Conservation (phyloP, 208 protist species). For the Tritrichomonas foetus region DNA sequence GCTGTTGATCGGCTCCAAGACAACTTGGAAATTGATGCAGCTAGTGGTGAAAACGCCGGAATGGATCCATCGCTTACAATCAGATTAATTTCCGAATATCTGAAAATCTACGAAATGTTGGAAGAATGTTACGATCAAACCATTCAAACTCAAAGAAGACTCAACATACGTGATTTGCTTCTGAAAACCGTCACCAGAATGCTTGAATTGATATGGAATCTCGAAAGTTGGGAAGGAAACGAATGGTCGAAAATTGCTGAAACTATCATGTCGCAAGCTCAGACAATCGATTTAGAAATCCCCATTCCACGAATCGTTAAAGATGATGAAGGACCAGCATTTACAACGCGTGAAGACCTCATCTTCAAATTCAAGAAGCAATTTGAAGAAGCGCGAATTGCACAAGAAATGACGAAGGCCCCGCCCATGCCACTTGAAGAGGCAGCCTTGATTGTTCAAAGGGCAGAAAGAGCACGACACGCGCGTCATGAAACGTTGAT, state of each 20-base stretch:
- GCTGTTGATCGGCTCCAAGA: background rate
- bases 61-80: background rate
- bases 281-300: background rate
- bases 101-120: background rate
- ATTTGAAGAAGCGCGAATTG: background rate
- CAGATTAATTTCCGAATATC: background rate
- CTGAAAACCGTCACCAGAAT: background rate
- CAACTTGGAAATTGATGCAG: background rate
- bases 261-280: slow-evolving; percentile 1
- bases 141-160: slow-evolving; percentile 27
- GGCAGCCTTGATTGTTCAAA: background rate
- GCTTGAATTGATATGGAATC: background rate
- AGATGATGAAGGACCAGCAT: slow-evolving; percentile 2
- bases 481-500: slow-evolving; percentile 6
- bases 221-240: too few relatives aligned
- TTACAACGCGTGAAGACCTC: background rate
- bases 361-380: background rate
- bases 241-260: background rate
- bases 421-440: slow-evolving; percentile 35
- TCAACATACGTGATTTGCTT: background rate
- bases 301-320: slow-evolving; percentile 41
- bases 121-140: slow-evolving; percentile 40
- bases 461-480: background rate
- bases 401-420: background rate
- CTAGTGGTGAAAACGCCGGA: background rate